Evolutionary conservation across 306 rosid species (phyloP), one percentile per base, ranked within the genome.

Genomic region (Casuarina equisetifolia): DNA sequence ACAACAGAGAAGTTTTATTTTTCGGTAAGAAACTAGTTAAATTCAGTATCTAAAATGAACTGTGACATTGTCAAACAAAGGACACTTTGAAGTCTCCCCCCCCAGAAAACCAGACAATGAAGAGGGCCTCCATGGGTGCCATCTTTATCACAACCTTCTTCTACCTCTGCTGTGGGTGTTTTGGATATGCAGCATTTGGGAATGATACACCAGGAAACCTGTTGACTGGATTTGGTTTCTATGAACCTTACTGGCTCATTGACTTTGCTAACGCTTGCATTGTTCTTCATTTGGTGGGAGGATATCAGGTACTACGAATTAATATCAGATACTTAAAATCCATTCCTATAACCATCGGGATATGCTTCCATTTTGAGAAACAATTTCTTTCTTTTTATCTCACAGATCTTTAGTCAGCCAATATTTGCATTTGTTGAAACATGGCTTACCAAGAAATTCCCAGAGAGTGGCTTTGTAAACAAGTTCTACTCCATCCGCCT

Each of bases 111-210:
- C 74, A 84, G 80, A 90, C 93, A 20, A 92, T 94, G 97, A 91
- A 90, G 85, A 94, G 79, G 81, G 98, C 96, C 50, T 90, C 96
- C 0, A 57, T 63, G 73, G 49, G 72, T 71, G 85, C 97, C 35
- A 68, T 90, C 73, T 76, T 74, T 39, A 40, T 88, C 39, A 94
- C 93, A 49, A 92, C 98, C 77, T 86, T 86, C 80, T 94, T 94
- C 91, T 92, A 90, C 85, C 91, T 94, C 6, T 92, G 92, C 40
- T 94, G 96, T 52, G 93, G 91, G 48, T 89, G 93, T 87, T 92
- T 94, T 17, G 97, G 98, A 74, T 94, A 89, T 73, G 96, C 97
- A 11, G 96, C 98, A 79, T 94, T 94, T 58, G 98, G 98, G 62
- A 74, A 79, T 70, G 79, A 77, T 39, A 90, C 97, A 0, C 98